These are phyloP conservation scores for Neurospora sp. DNA, from an alignment of 2,329 filamentous ascomycete species.

Conservation along the genomic window DNA sequence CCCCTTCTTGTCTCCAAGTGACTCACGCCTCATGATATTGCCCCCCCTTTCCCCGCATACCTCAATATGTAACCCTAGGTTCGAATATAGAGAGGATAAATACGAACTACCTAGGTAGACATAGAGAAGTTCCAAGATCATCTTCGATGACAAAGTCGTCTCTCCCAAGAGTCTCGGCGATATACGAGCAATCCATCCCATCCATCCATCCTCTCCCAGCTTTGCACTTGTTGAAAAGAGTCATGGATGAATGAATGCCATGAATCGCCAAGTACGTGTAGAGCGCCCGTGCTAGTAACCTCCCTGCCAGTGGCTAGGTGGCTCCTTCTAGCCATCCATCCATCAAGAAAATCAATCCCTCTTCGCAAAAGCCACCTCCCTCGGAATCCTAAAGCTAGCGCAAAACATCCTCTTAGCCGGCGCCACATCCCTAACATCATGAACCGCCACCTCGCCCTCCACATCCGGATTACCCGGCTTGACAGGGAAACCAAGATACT, in stretches of 20 bases:
- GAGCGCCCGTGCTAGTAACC: neutral
- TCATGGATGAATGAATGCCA: neutral
- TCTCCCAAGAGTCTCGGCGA: neutral
- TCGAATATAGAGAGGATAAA: neutral
- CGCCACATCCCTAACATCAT: constrained; percentile 76
- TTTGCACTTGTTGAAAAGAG: neutral
- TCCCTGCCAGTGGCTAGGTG: neutral
- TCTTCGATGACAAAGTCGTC: neutral
- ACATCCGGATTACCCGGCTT: constrained; percentile 37
- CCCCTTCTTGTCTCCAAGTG: neutral
- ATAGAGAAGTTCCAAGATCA: neutral
- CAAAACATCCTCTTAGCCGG: constrained; percentile 97
- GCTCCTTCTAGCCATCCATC: neutral
- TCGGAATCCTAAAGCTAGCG: constrained; percentile 78
- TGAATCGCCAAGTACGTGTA: neutral
- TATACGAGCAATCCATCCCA: neutral
- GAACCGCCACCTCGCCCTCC: constrained; percentile 43
- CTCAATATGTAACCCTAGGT: neutral
- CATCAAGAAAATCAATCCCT: constrained; percentile 10
- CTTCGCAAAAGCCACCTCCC: constrained; percentile 67
- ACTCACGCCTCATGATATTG: neutral
- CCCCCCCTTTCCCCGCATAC: neutral
- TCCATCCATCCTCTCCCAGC: neutral
- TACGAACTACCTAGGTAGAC: neutral
- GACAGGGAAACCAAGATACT: constrained; percentile 50